phyloP scores from a whole-genome alignment of 129 eudicot species.

The Lactuca sativa region DNA sequence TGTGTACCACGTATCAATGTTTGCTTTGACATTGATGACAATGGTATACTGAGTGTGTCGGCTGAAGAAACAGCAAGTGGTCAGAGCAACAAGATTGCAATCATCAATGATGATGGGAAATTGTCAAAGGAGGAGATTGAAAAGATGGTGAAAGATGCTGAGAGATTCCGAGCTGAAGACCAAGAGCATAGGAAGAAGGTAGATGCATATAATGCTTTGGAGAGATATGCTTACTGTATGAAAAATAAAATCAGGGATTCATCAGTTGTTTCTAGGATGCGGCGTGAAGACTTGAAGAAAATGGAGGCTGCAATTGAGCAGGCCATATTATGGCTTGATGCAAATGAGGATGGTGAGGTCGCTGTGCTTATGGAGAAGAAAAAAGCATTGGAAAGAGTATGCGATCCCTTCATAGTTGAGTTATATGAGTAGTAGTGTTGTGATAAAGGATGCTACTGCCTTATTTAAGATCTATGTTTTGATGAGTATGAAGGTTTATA shows the following conservation, averaged over 20 bases:
- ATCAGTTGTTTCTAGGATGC: neutral
- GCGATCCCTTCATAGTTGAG: conserved; percentile 11
- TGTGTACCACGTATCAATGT: conserved; percentile 1
- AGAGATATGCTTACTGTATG: conserved; percentile 17
- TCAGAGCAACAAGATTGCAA: conserved; percentile 22
- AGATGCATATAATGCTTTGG: conserved; percentile 17
- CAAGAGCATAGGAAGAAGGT: conserved; percentile 26
- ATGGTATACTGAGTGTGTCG: conserved; percentile 22
- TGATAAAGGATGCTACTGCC: neutral
- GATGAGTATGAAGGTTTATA: neutral
- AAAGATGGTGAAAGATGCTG: conserved; percentile 31
- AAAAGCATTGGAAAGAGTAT: conserved; percentile 12
- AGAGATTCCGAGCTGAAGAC: conserved; percentile 6
- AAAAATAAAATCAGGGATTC: conserved; percentile 11
- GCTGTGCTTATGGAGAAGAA: conserved; percentile 16
- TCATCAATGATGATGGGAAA: conserved; percentile 3
- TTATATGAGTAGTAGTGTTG: neutral
- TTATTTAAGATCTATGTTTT: neutral
- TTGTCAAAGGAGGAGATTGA: conserved; percentile 22
- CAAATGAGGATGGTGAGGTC: conserved; percentile 1
- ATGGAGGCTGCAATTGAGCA: conserved; percentile 12
- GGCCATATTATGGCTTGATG: conserved; percentile 17
- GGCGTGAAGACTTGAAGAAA: conserved; percentile 7
- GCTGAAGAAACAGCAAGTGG: conserved; percentile 20
- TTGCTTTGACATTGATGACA: conserved; percentile 25